Conservation (phyloP, 352 stramenopile species). For the Pelagophyceae sp. region DNA sequence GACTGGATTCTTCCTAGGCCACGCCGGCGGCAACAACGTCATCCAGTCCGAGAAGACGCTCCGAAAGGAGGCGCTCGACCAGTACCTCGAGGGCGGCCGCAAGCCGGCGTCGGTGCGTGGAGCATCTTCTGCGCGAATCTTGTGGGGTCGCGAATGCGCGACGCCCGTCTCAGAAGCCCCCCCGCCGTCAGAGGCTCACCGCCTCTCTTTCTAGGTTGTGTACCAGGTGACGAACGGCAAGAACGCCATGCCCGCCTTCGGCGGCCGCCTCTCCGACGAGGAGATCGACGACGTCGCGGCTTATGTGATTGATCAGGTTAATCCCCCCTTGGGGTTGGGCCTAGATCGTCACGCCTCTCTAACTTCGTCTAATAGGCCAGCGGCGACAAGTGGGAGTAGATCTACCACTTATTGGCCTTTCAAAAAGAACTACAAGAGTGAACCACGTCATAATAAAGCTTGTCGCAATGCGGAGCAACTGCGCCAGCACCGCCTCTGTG, state of each 20-base stretch:
- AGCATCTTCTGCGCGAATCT: no score
- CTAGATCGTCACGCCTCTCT: neutral
- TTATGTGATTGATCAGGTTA: constrained; percentile 28
- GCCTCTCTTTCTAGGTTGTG: no score
- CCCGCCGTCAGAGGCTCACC: no score
- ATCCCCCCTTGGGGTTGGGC: no score
- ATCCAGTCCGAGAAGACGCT: constrained; percentile 29
- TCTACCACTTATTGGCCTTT: no score
- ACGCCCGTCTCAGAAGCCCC: no score
- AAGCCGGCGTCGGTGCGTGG: constrained; percentile 19
- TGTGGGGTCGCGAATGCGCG: no score
- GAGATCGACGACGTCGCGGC: constrained; percentile 25
- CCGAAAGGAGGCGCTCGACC: constrained; percentile 26
- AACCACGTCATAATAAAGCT: no score
- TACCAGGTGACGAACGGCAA: constrained; percentile 31
- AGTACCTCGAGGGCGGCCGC: constrained; percentile 26
- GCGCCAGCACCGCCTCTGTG: no score
- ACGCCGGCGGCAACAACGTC: constrained; percentile 30
- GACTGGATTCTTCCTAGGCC: no score
- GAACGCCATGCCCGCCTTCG: constrained; percentile 32
- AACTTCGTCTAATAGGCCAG: neutral
- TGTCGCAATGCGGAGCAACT: no score
- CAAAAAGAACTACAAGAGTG: no score
- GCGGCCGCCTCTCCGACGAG: constrained; percentile 28
- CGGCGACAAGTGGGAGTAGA: constrained; percentile 21